Evolutionary conservation across 495 filamentous ascomycete species (phyloP).

Genomic region (Penicillium ucsense): DNA sequence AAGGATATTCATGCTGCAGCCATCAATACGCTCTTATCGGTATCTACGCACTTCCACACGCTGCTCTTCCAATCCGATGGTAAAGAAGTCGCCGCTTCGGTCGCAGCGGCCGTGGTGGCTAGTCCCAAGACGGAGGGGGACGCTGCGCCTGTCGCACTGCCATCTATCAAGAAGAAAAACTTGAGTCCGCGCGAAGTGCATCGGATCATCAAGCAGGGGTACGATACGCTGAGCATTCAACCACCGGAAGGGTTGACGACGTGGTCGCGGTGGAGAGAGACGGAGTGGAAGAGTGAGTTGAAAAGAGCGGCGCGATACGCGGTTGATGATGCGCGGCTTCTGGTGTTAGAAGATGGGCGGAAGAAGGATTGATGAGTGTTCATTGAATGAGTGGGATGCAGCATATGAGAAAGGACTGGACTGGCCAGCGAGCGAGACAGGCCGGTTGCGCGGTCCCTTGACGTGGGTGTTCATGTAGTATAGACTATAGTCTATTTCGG

Average conservation of each 20-base stretch:
- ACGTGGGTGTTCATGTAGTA: no score
- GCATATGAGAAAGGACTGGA: no score
- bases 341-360: slow-evolving; percentile 25
- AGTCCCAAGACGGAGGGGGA: slow-evolving; percentile 20
- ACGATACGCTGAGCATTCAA: slow-evolving; percentile 85
- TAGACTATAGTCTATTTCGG: no score
- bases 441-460: no score
- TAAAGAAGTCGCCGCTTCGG: slow-evolving; percentile 19
- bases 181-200: slow-evolving; percentile 77
- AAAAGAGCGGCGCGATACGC: slow-evolving; percentile 77
- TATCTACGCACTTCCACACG: slow-evolving; percentile 78
- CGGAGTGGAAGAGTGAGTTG: slow-evolving; percentile 55
- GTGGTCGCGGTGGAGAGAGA: slow-evolving; percentile 65
- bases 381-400: not conserved
- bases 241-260: slow-evolving; percentile 71
- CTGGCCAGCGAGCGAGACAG: no score
- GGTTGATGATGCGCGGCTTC: slow-evolving; percentile 41
- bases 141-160: slow-evolving; percentile 16
- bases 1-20: slow-evolving; percentile 35
- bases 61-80: slow-evolving; percentile 58
- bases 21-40: slow-evolving; percentile 74
- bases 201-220: slow-evolving; percentile 89
- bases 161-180: slow-evolving; percentile 42
- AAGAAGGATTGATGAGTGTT: not conserved
- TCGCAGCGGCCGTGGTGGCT: not conserved